These are phyloP conservation scores for Cruciata laevipes DNA, from an alignment of 257 asterid genomes.

Conservation along the genomic window DNA sequence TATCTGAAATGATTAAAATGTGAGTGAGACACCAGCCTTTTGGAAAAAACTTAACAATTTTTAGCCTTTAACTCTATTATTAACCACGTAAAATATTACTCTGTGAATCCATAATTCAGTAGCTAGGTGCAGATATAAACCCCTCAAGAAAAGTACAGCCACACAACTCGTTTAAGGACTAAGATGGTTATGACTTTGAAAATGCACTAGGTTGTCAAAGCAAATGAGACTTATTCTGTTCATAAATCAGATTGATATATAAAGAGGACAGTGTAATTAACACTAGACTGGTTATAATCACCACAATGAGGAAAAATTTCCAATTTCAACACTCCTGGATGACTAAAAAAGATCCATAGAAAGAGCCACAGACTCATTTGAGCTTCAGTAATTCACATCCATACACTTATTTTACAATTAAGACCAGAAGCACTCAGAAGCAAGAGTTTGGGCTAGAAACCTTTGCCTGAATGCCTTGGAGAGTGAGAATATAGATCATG, in stretches of 20 bases:
- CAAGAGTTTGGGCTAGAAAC: constrained; percentile 23
- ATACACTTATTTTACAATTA: too few species aligned
- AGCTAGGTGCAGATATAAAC: too few species aligned
- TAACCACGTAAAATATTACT: too few species aligned
- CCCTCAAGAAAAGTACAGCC: too few species aligned
- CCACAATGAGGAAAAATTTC: neutral
- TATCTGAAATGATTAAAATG: constrained; percentile 13
- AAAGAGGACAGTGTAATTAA: too few species aligned
- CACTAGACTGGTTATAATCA: too few species aligned
- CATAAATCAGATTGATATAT: neutral
- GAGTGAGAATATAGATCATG: constrained; percentile 32
- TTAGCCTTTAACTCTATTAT: neutral
- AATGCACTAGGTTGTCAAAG: too few species aligned
- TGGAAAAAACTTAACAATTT: too few species aligned
- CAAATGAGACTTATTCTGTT: neutral
- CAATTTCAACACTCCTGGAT: neutral
- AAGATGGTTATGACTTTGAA: neutral
- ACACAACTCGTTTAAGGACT: too few species aligned
- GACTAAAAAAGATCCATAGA: neutral
- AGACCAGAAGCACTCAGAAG: constrained; percentile 9
- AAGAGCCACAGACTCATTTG: too few species aligned
- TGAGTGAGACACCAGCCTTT: neutral
- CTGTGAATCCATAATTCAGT: too few species aligned
- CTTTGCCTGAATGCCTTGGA: constrained; percentile 36
- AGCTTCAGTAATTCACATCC: too few species aligned